These are phyloP conservation scores for Aspergillus hortae DNA, from an alignment of 2,329 filamentous ascomycete genomes.

Conservation along the genomic window DNA sequence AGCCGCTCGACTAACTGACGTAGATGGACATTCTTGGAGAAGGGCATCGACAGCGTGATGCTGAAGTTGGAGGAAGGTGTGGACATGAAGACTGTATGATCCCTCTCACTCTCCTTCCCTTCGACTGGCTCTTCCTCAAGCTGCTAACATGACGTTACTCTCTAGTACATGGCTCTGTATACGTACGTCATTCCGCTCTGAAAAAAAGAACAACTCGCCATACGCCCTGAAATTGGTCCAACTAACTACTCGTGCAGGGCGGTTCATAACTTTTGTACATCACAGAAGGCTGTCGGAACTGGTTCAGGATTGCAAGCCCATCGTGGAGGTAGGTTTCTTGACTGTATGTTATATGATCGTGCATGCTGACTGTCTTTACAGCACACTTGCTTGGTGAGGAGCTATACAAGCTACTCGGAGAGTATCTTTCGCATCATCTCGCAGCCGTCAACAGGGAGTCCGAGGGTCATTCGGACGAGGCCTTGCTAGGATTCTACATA, in stretches of 20 bases:
- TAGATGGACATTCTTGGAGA: constrained; percentile 87
- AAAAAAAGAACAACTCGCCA: neutral
- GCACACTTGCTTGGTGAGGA: constrained; percentile 95
- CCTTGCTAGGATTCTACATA: constrained; percentile 88
- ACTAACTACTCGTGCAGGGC: constrained; percentile 51
- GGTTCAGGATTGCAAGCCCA: constrained; percentile 53
- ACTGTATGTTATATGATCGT: neutral
- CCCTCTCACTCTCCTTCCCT: neutral
- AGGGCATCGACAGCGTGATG: constrained; percentile 91
- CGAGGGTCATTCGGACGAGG: constrained; percentile 80
- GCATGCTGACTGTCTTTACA: constrained; percentile 35
- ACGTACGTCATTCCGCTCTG: constrained; percentile 54
- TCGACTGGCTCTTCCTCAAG: neutral
- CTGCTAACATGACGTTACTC: constrained; percentile 12
- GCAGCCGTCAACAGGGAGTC: constrained; percentile 67
- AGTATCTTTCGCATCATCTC: constrained; percentile 78
- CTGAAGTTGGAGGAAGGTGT: constrained; percentile 84
- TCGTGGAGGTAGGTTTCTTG: constrained; percentile 63
- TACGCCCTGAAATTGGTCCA: constrained; percentile 21
- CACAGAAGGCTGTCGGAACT: constrained; percentile 82
- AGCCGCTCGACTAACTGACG: constrained; percentile 15
- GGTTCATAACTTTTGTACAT: constrained; percentile 98
- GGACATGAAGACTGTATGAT: constrained; percentile 77
- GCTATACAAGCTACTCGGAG: constrained; percentile 84
- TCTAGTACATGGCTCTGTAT: constrained; percentile 90